Evolutionary conservation across 2,329 filamentous ascomycete species (phyloP), one percentile per base, ranked within the genome.

Genomic region (Penicillium hesseltinei): DNA sequence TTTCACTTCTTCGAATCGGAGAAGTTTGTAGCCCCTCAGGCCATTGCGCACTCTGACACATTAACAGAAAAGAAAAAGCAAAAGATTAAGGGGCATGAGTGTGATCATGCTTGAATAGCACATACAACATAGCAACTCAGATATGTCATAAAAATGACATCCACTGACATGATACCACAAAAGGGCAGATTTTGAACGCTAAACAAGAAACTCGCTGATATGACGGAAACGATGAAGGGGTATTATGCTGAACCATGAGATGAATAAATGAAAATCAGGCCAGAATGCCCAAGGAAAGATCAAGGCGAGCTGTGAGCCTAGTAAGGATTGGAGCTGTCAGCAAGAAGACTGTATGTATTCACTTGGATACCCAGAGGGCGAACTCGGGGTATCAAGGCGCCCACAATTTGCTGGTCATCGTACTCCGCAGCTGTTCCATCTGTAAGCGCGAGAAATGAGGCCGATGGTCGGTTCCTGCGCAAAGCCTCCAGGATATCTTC

Each of bases 401-500:
- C 38, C 9, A 51, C 19, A 25, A 51, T 31, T 15, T 44, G 38
- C 15, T 25, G 27, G 27, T 51, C 49, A 44, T 43, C 11, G 15
- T 33, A 44, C 21, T 51, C 25, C 4, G 19, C 38, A 4, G 29
- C 10, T 58, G 90, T 86, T 2, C 81, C 84, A 52, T 90, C 86
- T 13, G 82, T 79, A 54, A 90, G 78, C 63, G 88, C 83, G 43
- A 83, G 77, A 65, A 87, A 91, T 1, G 77, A 74, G 4, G 82
- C 81, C 2, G 77, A 71, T 0, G 88, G 87, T 6, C 88, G 82
- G 13, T 83, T 80, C 38, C 78, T 77, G 33, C 80, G 78, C 52
- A 92, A 80, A 56, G 84, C 81, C 25, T 81, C 76, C 10, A 91
- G 75, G 45, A 91, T 90, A 8, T 77, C 71, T 9, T 88, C 83